These are phyloP conservation scores for Tylopilus subfusipes DNA, from an alignment of 768 basidiomycete genomes.

Conservation along the genomic window DNA sequence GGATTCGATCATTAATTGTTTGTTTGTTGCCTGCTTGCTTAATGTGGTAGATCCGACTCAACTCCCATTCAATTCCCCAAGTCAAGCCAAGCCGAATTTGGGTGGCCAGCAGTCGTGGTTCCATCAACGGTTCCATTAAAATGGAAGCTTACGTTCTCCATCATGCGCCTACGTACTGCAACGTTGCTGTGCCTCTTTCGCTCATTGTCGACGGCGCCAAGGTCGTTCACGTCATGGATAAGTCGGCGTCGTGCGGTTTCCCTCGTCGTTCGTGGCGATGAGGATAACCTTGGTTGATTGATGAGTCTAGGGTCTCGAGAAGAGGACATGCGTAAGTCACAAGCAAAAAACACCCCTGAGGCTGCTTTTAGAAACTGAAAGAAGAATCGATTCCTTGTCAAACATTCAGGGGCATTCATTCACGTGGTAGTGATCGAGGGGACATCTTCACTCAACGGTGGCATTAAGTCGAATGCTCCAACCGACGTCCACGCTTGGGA, in stretches of 20 bases:
- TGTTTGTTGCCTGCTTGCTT: not conserved
- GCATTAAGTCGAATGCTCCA: not conserved
- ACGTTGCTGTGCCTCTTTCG: constrained; percentile 11
- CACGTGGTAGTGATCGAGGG: not conserved
- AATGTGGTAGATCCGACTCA: constrained; percentile 1
- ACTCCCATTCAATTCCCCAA: not conserved
- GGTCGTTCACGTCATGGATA: constrained; percentile 22
- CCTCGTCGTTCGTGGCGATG: constrained; percentile 12
- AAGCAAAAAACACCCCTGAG: not conserved
- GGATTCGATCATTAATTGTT: not conserved
- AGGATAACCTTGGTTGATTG: constrained; percentile 8
- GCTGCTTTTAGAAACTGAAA: not conserved
- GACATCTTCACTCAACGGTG: constrained; percentile 3
- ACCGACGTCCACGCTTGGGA: not conserved
- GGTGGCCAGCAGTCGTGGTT: constrained; percentile 2
- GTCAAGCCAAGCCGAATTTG: constrained; percentile 3
- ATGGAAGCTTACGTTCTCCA: constrained; percentile 16
- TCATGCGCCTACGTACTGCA: not conserved
- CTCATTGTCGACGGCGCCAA: not conserved
- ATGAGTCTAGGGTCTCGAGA: not conserved
- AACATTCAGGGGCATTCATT: not conserved
- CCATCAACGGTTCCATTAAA: constrained; percentile 8
- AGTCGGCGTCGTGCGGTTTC: constrained; percentile 20
- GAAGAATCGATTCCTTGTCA: not conserved
- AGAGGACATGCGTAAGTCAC: not conserved